Conservation (phyloP, 1,139 yeast species). For the Yamadazyma sp. region DNA sequence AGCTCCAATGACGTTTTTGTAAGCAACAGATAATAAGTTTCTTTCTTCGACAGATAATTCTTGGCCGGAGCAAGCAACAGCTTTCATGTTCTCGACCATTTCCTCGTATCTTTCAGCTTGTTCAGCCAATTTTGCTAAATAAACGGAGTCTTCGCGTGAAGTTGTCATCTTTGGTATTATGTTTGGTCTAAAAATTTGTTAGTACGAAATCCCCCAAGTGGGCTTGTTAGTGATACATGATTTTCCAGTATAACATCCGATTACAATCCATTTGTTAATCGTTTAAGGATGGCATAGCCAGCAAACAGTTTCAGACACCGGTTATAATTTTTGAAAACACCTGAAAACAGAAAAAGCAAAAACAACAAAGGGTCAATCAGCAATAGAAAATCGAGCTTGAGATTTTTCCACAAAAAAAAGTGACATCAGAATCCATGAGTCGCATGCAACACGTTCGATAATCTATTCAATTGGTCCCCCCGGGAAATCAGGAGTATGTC, state of each 20-base stretch:
- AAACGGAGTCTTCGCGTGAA: conserved; percentile 97
- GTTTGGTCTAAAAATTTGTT: conserved; percentile 1
- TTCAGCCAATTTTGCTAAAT: conserved; percentile 98
- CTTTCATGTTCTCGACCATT: conserved; percentile 98
- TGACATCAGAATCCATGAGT: conserved; percentile 1
- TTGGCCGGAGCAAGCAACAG: conserved; percentile 93
- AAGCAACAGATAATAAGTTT: conserved; percentile 93
- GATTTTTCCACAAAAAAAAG: background rate
- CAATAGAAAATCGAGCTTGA: background rate
- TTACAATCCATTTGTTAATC: too few species aligned
- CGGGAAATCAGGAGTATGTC: too few species aligned
- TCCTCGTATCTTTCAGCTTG: conserved; percentile 99
- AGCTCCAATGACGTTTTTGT: conserved; percentile 98
- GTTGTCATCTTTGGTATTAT: conserved; percentile 54
- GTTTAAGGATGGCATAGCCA: too few species aligned
- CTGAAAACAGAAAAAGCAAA: background rate
- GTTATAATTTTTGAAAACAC: background rate
- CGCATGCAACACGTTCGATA: background rate
- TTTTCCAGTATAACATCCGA: too few species aligned
- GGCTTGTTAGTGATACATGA: too few species aligned
- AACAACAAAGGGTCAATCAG: background rate
- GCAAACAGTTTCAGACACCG: background rate
- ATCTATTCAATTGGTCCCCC: too few species aligned
- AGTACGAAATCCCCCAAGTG: background rate
- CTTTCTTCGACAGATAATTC: conserved; percentile 97